Conservation (phyloP, 2,329 filamentous ascomycete species). For the Trichoderma brevicompactum region DNA sequence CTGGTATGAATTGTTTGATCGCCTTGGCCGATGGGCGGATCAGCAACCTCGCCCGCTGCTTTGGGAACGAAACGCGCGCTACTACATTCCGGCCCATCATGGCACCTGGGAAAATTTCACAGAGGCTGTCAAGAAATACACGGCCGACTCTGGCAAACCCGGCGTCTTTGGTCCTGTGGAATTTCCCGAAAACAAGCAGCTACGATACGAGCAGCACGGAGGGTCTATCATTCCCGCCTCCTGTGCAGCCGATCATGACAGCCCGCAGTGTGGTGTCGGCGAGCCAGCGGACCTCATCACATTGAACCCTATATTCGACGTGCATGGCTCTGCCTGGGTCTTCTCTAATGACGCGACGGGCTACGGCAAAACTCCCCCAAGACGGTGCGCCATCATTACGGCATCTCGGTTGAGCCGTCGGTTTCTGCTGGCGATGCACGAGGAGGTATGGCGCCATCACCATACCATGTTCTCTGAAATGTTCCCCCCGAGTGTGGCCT, state of each 20-base stretch:
- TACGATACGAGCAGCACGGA: slow-evolving; percentile 57
- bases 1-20: slow-evolving; percentile 74
- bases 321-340: slow-evolving; percentile 72
- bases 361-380: slow-evolving; percentile 65
- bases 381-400: slow-evolving; percentile 73
- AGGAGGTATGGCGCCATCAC: slow-evolving; percentile 68
- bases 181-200: slow-evolving; percentile 53
- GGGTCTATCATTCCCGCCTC: slow-evolving; percentile 58
- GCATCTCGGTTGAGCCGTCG: slow-evolving; percentile 69
- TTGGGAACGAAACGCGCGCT: slow-evolving; percentile 77
- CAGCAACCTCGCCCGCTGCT: slow-evolving; percentile 71
- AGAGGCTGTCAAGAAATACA: slow-evolving; percentile 65
- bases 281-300: slow-evolving; percentile 78
- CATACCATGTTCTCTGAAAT: slow-evolving; percentile 81
- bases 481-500: slow-evolving; percentile 71
- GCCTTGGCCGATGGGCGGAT: slow-evolving; percentile 67
- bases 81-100: slow-evolving; percentile 74
- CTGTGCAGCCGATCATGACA: slow-evolving; percentile 58
- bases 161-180: slow-evolving; percentile 71
- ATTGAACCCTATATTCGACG: slow-evolving; percentile 76
- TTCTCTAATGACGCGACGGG: slow-evolving; percentile 72
- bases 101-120: slow-evolving; percentile 75
- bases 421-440: slow-evolving; percentile 72
- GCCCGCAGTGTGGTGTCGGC: slow-evolving; percentile 64
- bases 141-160: slow-evolving; percentile 52